Percentiles rank a stretch among this genome's conserved stretches.
Conservation (phyloP, 2,329 filamentous ascomycete genomes). For the Exophiala sp. region DNA sequence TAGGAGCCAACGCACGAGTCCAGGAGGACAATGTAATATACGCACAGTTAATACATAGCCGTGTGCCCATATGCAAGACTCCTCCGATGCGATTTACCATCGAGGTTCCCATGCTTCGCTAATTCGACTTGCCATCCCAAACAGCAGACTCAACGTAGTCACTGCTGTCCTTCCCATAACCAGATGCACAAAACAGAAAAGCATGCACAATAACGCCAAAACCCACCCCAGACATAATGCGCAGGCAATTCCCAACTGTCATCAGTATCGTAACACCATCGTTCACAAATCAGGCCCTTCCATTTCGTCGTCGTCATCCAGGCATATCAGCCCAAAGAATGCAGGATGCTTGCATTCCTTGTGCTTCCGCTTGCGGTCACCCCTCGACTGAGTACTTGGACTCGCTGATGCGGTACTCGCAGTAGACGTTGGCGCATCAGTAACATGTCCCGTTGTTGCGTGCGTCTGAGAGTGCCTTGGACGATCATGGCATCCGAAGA, state of each 20-base stretch:
- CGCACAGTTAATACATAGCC: no score
- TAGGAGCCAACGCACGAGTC: no score
- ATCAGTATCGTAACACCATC: background rate
- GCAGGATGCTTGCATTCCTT: slow-evolving; percentile 26
- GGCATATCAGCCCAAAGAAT: slow-evolving; percentile 32
- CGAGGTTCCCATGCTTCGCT: no score
- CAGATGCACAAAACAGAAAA: no score
- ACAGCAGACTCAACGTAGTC: no score
- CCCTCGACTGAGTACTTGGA: slow-evolving; percentile 20
- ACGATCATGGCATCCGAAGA: slow-evolving; percentile 54
- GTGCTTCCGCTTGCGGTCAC: slow-evolving; percentile 8
- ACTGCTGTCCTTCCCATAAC: no score
- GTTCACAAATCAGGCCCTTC: slow-evolving; percentile 13
- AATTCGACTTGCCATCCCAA: no score
- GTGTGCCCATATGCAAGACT: no score
- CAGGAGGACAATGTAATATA: no score
- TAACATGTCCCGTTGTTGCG: slow-evolving; percentile 8
- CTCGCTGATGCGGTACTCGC: slow-evolving; percentile 30
- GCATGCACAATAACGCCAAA: no score
- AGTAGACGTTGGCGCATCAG: slow-evolving; percentile 26
- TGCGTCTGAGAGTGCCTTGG: slow-evolving; percentile 6
- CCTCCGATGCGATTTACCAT: no score
- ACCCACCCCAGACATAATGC: background rate
- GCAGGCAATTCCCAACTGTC: background rate
- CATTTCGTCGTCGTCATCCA: slow-evolving; percentile 20